phyloP scores from a whole-genome alignment of 768 basidiomycete genomes.

The Paxillus rubicundulus region DNA sequence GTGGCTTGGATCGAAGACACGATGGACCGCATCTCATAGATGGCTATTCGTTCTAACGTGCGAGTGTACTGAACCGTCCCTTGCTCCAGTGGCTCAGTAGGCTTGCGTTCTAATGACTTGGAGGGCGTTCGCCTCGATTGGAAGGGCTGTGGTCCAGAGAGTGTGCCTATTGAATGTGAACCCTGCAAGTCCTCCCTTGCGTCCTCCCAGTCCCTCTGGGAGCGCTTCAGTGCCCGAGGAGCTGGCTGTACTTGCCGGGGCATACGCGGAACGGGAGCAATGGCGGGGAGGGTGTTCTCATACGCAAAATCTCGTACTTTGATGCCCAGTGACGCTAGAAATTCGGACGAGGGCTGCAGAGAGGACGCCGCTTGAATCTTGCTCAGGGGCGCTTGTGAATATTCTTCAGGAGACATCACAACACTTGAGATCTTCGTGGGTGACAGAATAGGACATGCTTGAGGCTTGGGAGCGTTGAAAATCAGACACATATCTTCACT shows the following conservation, averaged over 20 bases:
- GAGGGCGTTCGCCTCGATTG: conserved; percentile 2
- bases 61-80: conserved; percentile 14
- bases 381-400: conserved; percentile 17
- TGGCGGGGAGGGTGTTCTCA: conserved; percentile 62
- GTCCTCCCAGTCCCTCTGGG: conserved; percentile 32
- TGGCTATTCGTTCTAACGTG: conserved; percentile 16
- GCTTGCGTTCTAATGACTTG: conserved; percentile 28
- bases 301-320: conserved; percentile 63
- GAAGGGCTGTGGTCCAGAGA: conserved; percentile 1
- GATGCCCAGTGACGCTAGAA: conserved; percentile 35
- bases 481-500: conserved; percentile 36
- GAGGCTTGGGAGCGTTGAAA: conserved; percentile 26
- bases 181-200: conserved; percentile 19
- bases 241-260: conserved; percentile 50
- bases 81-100: conserved; percentile 36
- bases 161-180: conserved; percentile 19
- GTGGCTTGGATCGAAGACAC: conserved; percentile 1
- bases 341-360: conserved; percentile 37
- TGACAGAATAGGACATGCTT: conserved; percentile 31
- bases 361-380: conserved; percentile 5
- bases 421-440: conserved; percentile 18
- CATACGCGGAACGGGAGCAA: conserved; percentile 47
- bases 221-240: conserved; percentile 37
- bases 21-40: conserved; percentile 17
- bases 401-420: conserved; percentile 6